A percentile compares a stretch with the other conserved stretches of the same genome.
Evolutionary conservation across 345 rosid genomes (phyloP).

Genomic region (Hibiscus trionum): DNA sequence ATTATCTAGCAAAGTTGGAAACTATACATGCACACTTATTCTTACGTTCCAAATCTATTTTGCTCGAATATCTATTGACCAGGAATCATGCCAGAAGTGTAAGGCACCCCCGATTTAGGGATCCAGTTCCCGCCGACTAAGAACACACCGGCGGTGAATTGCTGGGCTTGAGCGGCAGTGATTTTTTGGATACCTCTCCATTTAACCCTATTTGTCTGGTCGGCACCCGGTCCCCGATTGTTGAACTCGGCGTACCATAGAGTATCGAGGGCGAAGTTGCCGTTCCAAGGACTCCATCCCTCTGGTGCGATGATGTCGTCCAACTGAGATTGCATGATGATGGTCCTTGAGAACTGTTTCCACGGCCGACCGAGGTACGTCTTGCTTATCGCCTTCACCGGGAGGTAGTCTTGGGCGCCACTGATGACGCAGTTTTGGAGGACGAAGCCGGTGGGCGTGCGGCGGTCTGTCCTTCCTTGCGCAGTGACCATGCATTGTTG

Average conservation of each 20-base stretch:
- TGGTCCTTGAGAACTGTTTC: slow-evolving; percentile 46
- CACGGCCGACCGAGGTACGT: slow-evolving; percentile 73
- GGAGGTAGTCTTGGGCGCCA: slow-evolving; percentile 35
- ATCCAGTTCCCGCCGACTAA: slow-evolving; percentile 46
- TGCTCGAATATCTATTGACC: background rate
- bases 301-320: slow-evolving; percentile 47
- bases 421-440: slow-evolving; percentile 54
- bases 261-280: slow-evolving; percentile 42
- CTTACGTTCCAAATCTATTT: background rate
- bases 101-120: slow-evolving; percentile 39
- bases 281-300: slow-evolving; percentile 54
- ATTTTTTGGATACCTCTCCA: background rate
- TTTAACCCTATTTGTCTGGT: background rate
- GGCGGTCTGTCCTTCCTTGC: slow-evolving; percentile 44
- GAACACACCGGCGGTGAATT: slow-evolving; percentile 37
- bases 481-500: slow-evolving; percentile 61
- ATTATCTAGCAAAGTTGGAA: too few species aligned
- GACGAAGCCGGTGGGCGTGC: slow-evolving; percentile 39
- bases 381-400: slow-evolving; percentile 28
- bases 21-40: background rate
- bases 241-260: background rate
- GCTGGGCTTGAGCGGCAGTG: background rate
- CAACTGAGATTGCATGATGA: slow-evolving; percentile 46
- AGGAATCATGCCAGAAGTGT: slow-evolving; percentile 26
- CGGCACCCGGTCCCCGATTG: background rate